Evolutionary conservation across 2,329 filamentous ascomycete genomes (phyloP), one percentile per base, ranked within the genome.

Genomic region (Paraphaeosphaeria minitans): DNA sequence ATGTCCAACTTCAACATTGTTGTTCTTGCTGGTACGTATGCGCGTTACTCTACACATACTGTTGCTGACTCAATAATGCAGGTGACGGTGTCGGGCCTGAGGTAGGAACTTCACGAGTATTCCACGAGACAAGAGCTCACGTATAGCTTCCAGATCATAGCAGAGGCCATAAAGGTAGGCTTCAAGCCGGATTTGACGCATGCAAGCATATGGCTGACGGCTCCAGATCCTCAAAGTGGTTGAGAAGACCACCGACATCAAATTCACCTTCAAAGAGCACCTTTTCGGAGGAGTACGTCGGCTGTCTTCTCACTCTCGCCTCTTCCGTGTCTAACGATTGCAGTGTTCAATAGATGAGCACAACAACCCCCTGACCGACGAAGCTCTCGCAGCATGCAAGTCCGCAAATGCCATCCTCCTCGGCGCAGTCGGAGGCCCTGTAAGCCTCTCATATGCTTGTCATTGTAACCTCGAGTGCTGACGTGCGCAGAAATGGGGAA

Each of bases 361-460:
- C 72, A 91, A 92, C 69, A 85, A 81, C 31, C 88, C 94, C 31
- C 83, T 98, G 61, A 96, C 93, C 54, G 88, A 95, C 68, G 87
- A 90, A 71, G 92, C 93, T 62, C 89, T 98, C 69, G 81, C 81
- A 14, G 93, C 92, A 37, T 93, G 92, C 66, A 93, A 96, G 79
- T 82, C 85, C 53, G 93, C 93, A 64, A 90, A 97, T 78, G 94
- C 93, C 41, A 90, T 98, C 60, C 88, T 98, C 59, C 88, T 98
- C 55, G 94, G 93, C 67, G 92, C 94, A 68, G 96, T 98, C 72
- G 94, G 94, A 68, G 94, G 94, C n/a, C 94, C 95, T 37, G 85
- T 87, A 84, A 54, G 81, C 72, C 41, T 47, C 43, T 48, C 29
- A 33, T 13, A 14, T 10, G 14, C 27, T 33, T 45, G 50, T 35